Evolutionary conservation across 805 yeast species (phyloP).

Genomic region (Sugiyamaella smithiae): DNA sequence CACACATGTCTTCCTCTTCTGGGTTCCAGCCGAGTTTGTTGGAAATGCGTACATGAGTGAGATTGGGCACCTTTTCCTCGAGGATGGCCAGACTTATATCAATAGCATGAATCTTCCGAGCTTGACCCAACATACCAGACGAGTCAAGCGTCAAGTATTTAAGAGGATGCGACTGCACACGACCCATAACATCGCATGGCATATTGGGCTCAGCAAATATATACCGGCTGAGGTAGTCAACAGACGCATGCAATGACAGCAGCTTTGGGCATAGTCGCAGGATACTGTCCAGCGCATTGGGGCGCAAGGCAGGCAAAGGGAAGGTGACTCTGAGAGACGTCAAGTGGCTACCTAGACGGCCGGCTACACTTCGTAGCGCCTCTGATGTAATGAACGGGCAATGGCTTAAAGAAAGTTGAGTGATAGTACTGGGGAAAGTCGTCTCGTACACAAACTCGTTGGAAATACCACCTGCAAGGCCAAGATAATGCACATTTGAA

Average conservation of each 20-base stretch:
- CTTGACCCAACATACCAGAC: slow-evolving; percentile 79
- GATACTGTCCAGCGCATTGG: slow-evolving; percentile 67
- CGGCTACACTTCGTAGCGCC: slow-evolving; percentile 60
- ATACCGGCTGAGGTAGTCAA: slow-evolving; percentile 65
- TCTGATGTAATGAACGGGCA: slow-evolving; percentile 74
- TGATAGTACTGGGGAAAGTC: slow-evolving; percentile 69
- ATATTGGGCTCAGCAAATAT: slow-evolving; percentile 37
- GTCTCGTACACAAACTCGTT: slow-evolving; percentile 71
- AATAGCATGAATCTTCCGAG: slow-evolving; percentile 79
- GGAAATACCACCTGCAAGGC: slow-evolving; percentile 86
- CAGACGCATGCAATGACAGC: slow-evolving; percentile 59
- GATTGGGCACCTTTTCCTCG: slow-evolving; percentile 70
- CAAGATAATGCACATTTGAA: slow-evolving; percentile 60
- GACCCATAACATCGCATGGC: slow-evolving; percentile 23
- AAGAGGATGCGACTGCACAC: slow-evolving; percentile 50
- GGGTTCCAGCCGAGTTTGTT: slow-evolving; percentile 78
- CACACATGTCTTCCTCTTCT: slow-evolving; percentile 55
- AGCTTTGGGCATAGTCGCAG: slow-evolving; percentile 77
- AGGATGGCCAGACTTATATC: slow-evolving; percentile 81
- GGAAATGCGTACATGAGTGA: slow-evolving; percentile 64
- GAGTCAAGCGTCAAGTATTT: slow-evolving; percentile 68
- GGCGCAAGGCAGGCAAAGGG: slow-evolving; percentile 81
- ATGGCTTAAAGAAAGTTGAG: slow-evolving; percentile 73
- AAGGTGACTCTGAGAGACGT: slow-evolving; percentile 65
- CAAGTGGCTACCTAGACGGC: slow-evolving; percentile 63